Percentiles rank a stretch among this genome's conserved stretches.
Conservation (phyloP, 345 rosid species). For the thale cress (Arabidopsis thaliana) region TAIR10.1 NC_003070.9:27285001-27285500, state of each 20-base stretch:
- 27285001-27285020: slow-evolving; percentile 73
- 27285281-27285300: slow-evolving; percentile 92
- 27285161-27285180: slow-evolving; percentile 95
- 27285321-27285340: slow-evolving; percentile 85
- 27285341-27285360: slow-evolving; percentile 88
- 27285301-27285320: slow-evolving; percentile 88
- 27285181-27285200: slow-evolving; percentile 87
- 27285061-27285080: slow-evolving; percentile 88
- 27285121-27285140: slow-evolving; percentile 81
- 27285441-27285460: slow-evolving; percentile 76
- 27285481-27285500: slow-evolving; percentile 87
- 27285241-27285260: slow-evolving; percentile 80
- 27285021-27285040: slow-evolving; percentile 77
- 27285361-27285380: slow-evolving; percentile 84
- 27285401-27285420: slow-evolving; percentile 87
- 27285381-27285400: slow-evolving; percentile 88
- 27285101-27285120: slow-evolving; percentile 85
- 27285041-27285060: slow-evolving; percentile 72
- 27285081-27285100: slow-evolving; percentile 82
- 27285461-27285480: slow-evolving; percentile 95
- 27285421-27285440: slow-evolving; percentile 85
- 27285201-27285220: slow-evolving; percentile 85
- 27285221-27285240: slow-evolving; percentile 85
- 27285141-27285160: slow-evolving; percentile 75
- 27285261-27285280: slow-evolving; percentile 84